Percentiles rank a stretch among this genome's conserved stretches.
Evolutionary conservation across 805 yeast genomes (phyloP).

Genomic region (Myxozyma neotropica): DNA sequence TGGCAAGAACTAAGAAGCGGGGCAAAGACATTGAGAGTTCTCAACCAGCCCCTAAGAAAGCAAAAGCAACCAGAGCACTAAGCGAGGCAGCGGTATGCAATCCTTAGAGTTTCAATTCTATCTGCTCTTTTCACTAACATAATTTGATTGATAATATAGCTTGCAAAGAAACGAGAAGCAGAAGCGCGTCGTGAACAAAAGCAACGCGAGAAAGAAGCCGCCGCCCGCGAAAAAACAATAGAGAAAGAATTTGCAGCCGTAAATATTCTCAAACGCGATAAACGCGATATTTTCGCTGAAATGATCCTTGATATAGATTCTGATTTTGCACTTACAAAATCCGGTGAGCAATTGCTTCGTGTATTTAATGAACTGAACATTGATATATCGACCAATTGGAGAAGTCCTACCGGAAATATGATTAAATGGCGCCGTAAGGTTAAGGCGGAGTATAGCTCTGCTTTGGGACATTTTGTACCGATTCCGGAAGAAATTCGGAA

Average conservation of each 20-base stretch:
- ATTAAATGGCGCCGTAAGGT: slow-evolving; percentile 32
- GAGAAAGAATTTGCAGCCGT: slow-evolving; percentile 25
- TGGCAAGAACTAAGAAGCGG: neutral
- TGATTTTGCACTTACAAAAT: slow-evolving; percentile 7
- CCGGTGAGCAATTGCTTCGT: slow-evolving; percentile 17
- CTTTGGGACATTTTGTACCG: slow-evolving; percentile 29
- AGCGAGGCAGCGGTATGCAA: slow-evolving; percentile 3
- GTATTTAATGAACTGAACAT: slow-evolving; percentile 8
- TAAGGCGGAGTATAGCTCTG: slow-evolving; percentile 16
- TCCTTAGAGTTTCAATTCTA: neutral
- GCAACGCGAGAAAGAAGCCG: slow-evolving; percentile 17
- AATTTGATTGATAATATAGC: neutral
- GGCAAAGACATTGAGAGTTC: neutral
- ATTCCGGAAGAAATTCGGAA: slow-evolving; percentile 27
- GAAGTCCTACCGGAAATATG: slow-evolving; percentile 22
- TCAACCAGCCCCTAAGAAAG: neutral
- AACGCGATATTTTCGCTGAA: slow-evolving; percentile 22
- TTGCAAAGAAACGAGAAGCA: slow-evolving; percentile 3
- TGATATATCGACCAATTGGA: slow-evolving; percentile 14
- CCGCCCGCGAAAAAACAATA: slow-evolving; percentile 14
- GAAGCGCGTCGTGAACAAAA: slow-evolving; percentile 10
- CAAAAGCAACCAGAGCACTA: neutral
- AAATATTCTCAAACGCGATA: slow-evolving; percentile 21
- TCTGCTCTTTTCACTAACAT: neutral
- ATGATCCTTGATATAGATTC: slow-evolving; percentile 33